phyloP scores from a whole-genome alignment of 2,329 filamentous ascomycete genomes.

The Sarocladium brachiariae region DNA sequence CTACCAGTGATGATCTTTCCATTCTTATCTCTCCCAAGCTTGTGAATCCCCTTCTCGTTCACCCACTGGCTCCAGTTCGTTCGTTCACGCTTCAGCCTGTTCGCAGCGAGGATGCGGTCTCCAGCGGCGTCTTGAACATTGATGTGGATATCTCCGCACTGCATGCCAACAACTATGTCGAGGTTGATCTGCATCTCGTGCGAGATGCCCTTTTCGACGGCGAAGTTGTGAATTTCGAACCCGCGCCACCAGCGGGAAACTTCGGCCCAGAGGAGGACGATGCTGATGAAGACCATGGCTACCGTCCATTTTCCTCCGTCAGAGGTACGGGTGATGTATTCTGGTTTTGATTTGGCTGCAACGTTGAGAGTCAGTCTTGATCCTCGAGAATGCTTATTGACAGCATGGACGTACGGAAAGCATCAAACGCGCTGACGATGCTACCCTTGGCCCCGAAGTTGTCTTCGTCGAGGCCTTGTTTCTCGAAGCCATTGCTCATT shows the following conservation, averaged over 20 bases:
- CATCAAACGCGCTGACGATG: slow-evolving; percentile 85
- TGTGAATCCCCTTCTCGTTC: slow-evolving; percentile 59
- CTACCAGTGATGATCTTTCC: slow-evolving; percentile 50
- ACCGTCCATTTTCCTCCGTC: slow-evolving; percentile 94
- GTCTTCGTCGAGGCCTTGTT: slow-evolving; percentile 63
- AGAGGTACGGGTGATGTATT: slow-evolving; percentile 77
- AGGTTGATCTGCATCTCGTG: slow-evolving; percentile 90
- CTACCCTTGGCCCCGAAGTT: slow-evolving; percentile 67
- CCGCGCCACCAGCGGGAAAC: slow-evolving; percentile 77
- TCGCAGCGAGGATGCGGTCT: slow-evolving; percentile 79
- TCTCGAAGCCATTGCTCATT: slow-evolving; percentile 59
- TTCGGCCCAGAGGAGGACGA: slow-evolving; percentile 72
- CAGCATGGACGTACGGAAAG: slow-evolving; percentile 65
- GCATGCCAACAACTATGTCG: slow-evolving; percentile 87
- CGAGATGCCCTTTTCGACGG: slow-evolving; percentile 84
- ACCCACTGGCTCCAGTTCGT: slow-evolving; percentile 83
- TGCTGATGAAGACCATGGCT: slow-evolving; percentile 66
- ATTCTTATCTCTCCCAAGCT: slow-evolving; percentile 47
- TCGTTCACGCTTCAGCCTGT: slow-evolving; percentile 64
- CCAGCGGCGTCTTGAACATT: slow-evolving; percentile 96
- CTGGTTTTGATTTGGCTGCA: slow-evolving; percentile 88
- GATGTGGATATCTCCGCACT: slow-evolving; percentile 80
- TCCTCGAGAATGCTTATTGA: not conserved
- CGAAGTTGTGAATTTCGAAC: slow-evolving; percentile 79
- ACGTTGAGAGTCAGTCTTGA: slow-evolving; percentile 5